Evolutionary conservation across 441 rosid genomes (phyloP).

Genomic region (Jatropha multifida): DNA sequence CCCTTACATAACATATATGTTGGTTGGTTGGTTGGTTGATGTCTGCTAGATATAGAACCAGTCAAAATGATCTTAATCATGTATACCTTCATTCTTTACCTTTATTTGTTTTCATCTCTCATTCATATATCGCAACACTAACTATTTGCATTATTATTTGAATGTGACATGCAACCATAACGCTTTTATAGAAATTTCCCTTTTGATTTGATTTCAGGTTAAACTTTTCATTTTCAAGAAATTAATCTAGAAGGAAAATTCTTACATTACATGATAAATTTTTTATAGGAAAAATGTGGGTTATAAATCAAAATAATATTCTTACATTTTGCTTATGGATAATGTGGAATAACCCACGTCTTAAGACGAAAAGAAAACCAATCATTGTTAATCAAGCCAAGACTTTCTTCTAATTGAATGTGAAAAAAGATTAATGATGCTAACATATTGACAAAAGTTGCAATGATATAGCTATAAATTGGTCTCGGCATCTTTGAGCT

Average conservation of each 20-base stretch:
- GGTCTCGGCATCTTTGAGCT: background rate
- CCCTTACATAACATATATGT: too few species aligned
- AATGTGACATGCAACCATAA: constrained; percentile 44
- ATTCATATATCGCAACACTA: constrained; percentile 36
- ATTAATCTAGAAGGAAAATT: too few species aligned
- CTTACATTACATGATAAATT: too few species aligned
- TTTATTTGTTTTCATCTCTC: constrained; percentile 43
- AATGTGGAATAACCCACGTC: too few species aligned
- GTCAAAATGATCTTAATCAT: constrained; percentile 24
- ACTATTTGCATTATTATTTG: constrained; percentile 42
- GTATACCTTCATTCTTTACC: constrained; percentile 14
- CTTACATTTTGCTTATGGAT: too few species aligned
- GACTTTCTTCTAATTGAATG: constrained; percentile 3
- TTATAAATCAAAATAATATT: too few species aligned
- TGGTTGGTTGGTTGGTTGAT: background rate
- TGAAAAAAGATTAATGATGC: constrained; percentile 16
- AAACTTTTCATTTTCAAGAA: constrained; percentile 19
- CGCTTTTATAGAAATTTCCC: constrained; percentile 31
- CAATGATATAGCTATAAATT: constrained; percentile 10
- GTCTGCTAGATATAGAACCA: background rate
- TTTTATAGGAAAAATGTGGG: too few species aligned
- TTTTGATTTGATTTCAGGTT: constrained; percentile 42
- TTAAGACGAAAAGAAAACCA: background rate
- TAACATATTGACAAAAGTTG: background rate
- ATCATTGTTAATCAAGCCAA: constrained; percentile 6